Base-by-base conservation (phyloP, 225 moss, liverwort and hornwort genomes). In the Sphagnum contortum region DNA sequence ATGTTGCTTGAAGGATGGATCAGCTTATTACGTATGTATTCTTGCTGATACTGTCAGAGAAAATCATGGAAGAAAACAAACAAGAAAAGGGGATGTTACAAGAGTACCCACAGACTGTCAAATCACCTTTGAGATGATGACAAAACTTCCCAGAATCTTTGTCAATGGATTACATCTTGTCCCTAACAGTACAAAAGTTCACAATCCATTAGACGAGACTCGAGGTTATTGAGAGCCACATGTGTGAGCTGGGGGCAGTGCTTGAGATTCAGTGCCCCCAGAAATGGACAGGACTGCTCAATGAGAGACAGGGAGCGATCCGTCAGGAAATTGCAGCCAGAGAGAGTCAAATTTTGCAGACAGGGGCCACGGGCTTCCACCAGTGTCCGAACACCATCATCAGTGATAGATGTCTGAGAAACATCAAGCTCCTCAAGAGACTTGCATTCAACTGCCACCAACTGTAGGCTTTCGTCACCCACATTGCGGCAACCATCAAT, bases 261-360 rank as follows among this genome's bases (percentile, higher is more conserved):
- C 60, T 83, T 85, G 54, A 91, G 68, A 73, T 91, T 91, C 59
- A 91, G 75, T 53, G 79, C 86, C 77, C 75, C 77, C 13, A 91
- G 74, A 53, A 70, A 77, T 50, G 68, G 73, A 62, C 85, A 88
- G 66, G 47, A 72, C 8, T 86, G 74, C 69, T 79, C 88, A 11
- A 91, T 81, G 52, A 74, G 60, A 55, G 77, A 63, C 75, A 88
- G 59, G 64, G 79, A 81, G 63, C 77, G 63, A 62, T 88, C 91
- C 2, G 91, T 88, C 64, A 91, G 64, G 50, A 72, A 67, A 8
- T 71, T 71, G 48, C 91, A 91, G 63, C 86, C 85, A 68, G 79
- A 70, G n/a, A 91, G 73, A 0, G 85, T 81, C 13, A 91, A 76
- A 61, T 75, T 86, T 63, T 83, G 83, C 53, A 91, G 80, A 69